A percentile compares a stretch with the other conserved stretches of the same genome.
These are phyloP conservation scores for Cryptosporidium parvum DNA, from an alignment of 169 alveolate genomes.

Conservation along the genomic window DNA sequence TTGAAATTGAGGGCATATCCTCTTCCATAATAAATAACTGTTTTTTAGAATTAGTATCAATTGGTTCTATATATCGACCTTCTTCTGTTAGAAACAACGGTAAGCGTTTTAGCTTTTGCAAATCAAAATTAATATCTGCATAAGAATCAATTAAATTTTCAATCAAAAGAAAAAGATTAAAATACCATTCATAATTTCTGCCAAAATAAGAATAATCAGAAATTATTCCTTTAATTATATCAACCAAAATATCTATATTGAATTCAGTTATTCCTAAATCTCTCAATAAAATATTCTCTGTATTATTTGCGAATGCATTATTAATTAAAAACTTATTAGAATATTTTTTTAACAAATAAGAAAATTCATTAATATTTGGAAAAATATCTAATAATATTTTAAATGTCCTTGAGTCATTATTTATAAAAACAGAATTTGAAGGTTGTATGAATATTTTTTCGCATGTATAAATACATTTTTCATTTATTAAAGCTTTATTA, in stretches of 20 bases:
- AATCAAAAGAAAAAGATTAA: slow-evolving; percentile 4
- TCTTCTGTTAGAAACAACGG: slow-evolving; percentile 54
- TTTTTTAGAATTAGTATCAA: slow-evolving; percentile 7
- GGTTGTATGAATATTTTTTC: slow-evolving; percentile 2
- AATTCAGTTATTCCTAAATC: slow-evolving; percentile 36
- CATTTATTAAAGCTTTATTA: neutral
- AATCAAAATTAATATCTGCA: neutral
- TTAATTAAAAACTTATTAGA: slow-evolving; percentile 3
- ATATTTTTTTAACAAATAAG: slow-evolving; percentile 34
- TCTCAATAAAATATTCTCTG: neutral
- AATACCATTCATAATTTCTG: slow-evolving; percentile 47
- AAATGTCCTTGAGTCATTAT: neutral
- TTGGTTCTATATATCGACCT: slow-evolving; percentile 20
- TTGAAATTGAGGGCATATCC: slow-evolving; percentile 3
- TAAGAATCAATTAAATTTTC: slow-evolving; percentile 1
- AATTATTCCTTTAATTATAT: slow-evolving; percentile 35
- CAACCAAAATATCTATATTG: slow-evolving; percentile 26
- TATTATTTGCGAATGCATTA: neutral
- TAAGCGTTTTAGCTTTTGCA: neutral
- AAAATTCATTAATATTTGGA: slow-evolving; percentile 49
- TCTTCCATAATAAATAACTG: slow-evolving; percentile 19
- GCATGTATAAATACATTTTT: slow-evolving; percentile 28
- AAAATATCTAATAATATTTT: slow-evolving; percentile 1
- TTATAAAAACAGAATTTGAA: slow-evolving; percentile 15
- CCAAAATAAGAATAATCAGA: slow-evolving; percentile 58